These are phyloP conservation scores for Aureobasidium sp. DNA, from an alignment of 2,329 filamentous ascomycete genomes.

Conservation along the genomic window DNA sequence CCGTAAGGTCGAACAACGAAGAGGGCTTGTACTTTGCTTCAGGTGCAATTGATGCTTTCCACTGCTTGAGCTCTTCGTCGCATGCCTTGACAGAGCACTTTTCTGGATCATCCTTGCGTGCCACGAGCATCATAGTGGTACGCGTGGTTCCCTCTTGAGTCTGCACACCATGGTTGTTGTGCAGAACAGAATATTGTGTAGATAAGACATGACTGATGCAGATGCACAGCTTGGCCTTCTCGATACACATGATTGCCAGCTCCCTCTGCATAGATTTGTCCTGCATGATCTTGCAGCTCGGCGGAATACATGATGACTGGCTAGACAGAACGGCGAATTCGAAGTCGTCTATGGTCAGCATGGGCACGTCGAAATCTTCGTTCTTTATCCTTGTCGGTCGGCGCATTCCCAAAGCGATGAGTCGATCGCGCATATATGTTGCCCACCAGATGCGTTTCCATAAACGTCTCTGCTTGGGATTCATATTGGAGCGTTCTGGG, in stretches of 20 bases:
- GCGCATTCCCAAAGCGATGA: slow-evolving; percentile 90
- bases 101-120: slow-evolving; percentile 80
- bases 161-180: slow-evolving; percentile 66
- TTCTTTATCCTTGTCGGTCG: slow-evolving; percentile 87
- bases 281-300: slow-evolving; percentile 64
- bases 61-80: slow-evolving; percentile 70
- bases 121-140: slow-evolving; percentile 80
- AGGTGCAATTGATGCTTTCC: slow-evolving; percentile 65
- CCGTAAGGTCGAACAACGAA: slow-evolving; percentile 49
- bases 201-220: slow-evolving; percentile 85
- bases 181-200: slow-evolving; percentile 85
- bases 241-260: slow-evolving; percentile 80
- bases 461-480: slow-evolving; percentile 64
- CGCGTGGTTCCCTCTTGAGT: slow-evolving; percentile 64
- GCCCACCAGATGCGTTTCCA: slow-evolving; percentile 99
- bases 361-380: slow-evolving; percentile 88
- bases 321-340: slow-evolving; percentile 52
- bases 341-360: slow-evolving; percentile 79
- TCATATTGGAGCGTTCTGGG: slow-evolving; percentile 70
- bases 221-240: slow-evolving; percentile 82
- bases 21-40: slow-evolving; percentile 62
- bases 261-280: slow-evolving; percentile 68
- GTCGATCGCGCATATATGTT: slow-evolving; percentile 87
- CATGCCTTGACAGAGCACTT: slow-evolving; percentile 71
- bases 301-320: slow-evolving; percentile 42